Evolutionary conservation across 1,284 basidiomycete species (phyloP).

Genomic region (Termitomyces sp.): DNA sequence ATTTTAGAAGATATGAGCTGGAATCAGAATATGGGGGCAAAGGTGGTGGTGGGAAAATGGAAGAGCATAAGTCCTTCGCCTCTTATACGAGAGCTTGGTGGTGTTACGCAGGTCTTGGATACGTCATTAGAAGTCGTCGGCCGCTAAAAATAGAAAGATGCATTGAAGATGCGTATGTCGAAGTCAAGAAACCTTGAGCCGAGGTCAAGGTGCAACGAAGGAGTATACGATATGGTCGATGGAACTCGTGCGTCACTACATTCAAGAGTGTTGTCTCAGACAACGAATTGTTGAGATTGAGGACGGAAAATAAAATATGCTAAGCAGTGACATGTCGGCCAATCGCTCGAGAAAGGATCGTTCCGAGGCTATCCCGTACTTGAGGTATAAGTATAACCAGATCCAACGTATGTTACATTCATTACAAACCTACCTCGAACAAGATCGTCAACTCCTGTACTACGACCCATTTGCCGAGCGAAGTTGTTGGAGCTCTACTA

Average conservation of each 20-base stretch:
- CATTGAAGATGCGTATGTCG: background rate
- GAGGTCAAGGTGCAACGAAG: background rate
- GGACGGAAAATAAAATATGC: background rate
- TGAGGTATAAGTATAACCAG: background rate
- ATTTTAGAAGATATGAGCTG: background rate
- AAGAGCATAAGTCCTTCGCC: background rate
- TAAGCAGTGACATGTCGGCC: background rate
- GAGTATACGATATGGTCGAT: too few species aligned
- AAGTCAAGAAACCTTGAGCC: too few species aligned
- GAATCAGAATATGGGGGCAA: background rate
- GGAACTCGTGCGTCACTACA: background rate
- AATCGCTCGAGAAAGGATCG: background rate
- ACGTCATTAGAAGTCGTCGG: background rate
- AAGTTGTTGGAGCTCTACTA: too few species aligned
- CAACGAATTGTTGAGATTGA: background rate
- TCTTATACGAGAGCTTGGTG: background rate
- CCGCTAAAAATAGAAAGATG: background rate
- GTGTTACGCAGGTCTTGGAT: background rate
- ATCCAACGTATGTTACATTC: background rate
- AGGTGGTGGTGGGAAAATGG: background rate
- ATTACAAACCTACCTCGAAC: too few species aligned
- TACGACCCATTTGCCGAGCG: too few species aligned
- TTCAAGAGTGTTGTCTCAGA: background rate
- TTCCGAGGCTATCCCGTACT: background rate
- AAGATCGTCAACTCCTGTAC: too few species aligned